Conservation (phyloP, 208 protist species). For the Crithidia expoeki region DNA sequence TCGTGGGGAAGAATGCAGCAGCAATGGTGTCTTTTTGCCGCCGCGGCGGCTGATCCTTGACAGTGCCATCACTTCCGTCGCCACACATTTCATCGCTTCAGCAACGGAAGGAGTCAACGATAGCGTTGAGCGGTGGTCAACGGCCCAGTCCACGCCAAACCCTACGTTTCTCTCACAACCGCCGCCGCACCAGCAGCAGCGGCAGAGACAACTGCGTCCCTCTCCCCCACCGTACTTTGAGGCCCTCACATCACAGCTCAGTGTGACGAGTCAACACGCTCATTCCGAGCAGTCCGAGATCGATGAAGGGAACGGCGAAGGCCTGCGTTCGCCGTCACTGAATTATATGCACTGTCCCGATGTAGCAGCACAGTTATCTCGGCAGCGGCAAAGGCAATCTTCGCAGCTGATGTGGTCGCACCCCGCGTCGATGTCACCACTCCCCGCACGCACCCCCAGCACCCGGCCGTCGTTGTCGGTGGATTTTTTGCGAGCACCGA, state of each 20-base stretch:
- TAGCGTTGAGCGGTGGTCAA: slow-evolving; percentile 28
- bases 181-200: not conserved
- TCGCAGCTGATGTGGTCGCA: not conserved
- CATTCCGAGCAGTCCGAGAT: not conserved
- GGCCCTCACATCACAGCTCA: not conserved
- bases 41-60: slow-evolving; percentile 35
- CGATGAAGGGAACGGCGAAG: not conserved
- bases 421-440: not conserved
- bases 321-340: slow-evolving; percentile 5
- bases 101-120: not conserved
- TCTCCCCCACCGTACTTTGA: slow-evolving; percentile 17
- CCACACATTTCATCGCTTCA: not conserved
- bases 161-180: not conserved
- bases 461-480: slow-evolving; percentile 17
- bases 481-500: slow-evolving; percentile 15
- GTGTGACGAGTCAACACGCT: not conserved
- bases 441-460: slow-evolving; percentile 25
- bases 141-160: slow-evolving; percentile 4
- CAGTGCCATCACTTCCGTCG: slow-evolving; percentile 17
- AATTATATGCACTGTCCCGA: not conserved
- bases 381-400: slow-evolving; percentile 9
- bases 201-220: not conserved
- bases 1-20: not conserved
- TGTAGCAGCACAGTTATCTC: not conserved
- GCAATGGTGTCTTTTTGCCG: not conserved